Conservation (phyloP, 148 eudicot genomes). For the Silene latifolia region DNA sequence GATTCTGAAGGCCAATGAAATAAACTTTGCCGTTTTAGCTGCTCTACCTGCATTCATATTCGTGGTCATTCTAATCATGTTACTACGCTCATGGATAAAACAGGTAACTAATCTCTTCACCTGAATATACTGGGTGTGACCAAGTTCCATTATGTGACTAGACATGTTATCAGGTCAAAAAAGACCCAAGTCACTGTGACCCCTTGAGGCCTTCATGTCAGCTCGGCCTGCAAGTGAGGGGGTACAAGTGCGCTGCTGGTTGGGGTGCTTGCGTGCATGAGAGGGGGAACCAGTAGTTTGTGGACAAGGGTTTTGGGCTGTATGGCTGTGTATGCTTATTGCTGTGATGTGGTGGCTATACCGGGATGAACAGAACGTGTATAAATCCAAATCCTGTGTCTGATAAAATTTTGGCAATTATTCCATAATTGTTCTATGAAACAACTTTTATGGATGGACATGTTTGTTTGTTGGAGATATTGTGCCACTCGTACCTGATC, state of each 20-base stretch:
- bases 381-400: background rate
- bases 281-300: too few relatives aligned
- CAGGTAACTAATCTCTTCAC: conserved; percentile 44
- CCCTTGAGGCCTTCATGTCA: too few relatives aligned
- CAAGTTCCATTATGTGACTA: background rate
- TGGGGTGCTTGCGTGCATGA: too few relatives aligned
- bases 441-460: too few relatives aligned
- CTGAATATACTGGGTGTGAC: background rate
- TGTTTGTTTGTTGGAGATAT: background rate
- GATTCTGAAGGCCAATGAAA: conserved; percentile 97
- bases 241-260: too few relatives aligned
- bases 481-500: background rate
- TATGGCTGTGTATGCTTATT: too few relatives aligned
- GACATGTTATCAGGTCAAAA: too few relatives aligned
- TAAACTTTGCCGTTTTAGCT: conserved; percentile 95
- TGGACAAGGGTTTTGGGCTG: too few relatives aligned
- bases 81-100: conserved; percentile 83
- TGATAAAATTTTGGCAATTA: background rate
- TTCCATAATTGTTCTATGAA: background rate
- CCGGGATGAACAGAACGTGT: background rate
- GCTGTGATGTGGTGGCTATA: background rate
- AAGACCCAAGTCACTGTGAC: too few relatives aligned
- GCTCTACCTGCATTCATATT: conserved; percentile 88
- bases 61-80: conserved; percentile 50
- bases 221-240: too few relatives aligned